A percentile compares a stretch with the other conserved stretches of the same genome.
Conservation (phyloP, 345 rosid species). For the Pseudoturritis turrita region DNA sequence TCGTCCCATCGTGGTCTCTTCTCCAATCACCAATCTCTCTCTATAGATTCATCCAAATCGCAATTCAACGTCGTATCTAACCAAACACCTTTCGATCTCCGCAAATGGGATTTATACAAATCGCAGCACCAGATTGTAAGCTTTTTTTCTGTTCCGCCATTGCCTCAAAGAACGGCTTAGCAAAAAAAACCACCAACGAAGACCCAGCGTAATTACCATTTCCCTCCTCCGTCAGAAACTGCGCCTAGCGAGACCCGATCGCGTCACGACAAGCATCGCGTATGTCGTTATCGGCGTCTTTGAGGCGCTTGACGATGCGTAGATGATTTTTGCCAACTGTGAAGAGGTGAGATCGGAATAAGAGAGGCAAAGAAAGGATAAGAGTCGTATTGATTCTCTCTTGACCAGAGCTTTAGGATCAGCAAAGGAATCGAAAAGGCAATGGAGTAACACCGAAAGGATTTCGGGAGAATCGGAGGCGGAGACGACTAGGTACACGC, state of each 20-base stretch:
- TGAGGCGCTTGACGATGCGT: slow-evolving; percentile 66
- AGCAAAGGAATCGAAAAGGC: slow-evolving; percentile 68
- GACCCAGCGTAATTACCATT: slow-evolving; percentile 27
- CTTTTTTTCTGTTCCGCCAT: slow-evolving; percentile 91
- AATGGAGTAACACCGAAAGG: slow-evolving; percentile 74
- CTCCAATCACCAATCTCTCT: too few relatives aligned
- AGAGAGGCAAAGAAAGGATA: slow-evolving; percentile 53
- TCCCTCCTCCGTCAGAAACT: slow-evolving; percentile 50
- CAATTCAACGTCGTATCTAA: too few relatives aligned
- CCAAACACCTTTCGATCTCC: too few relatives aligned
- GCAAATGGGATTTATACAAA: too few relatives aligned
- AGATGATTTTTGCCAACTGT: slow-evolving; percentile 61
- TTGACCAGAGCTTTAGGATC: slow-evolving; percentile 81
- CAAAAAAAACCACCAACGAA: slow-evolving; percentile 65
- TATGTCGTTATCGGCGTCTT: slow-evolving; percentile 79
- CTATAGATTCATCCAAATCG: too few relatives aligned
- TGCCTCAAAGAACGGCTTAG: slow-evolving; percentile 82
- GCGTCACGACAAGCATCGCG: slow-evolving; percentile 86
- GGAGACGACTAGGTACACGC: too few relatives aligned
- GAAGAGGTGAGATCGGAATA: slow-evolving; percentile 58
- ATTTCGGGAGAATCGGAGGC: slow-evolving; percentile 57
- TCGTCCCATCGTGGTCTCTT: slow-evolving; percentile 45
- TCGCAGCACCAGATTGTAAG: slow-evolving; percentile 83
- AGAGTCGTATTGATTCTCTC: slow-evolving; percentile 73
- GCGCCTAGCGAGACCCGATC: slow-evolving; percentile 54